These are phyloP conservation scores for Penicillium silybi DNA, from an alignment of 495 filamentous ascomycete species.

Conservation along the genomic window DNA sequence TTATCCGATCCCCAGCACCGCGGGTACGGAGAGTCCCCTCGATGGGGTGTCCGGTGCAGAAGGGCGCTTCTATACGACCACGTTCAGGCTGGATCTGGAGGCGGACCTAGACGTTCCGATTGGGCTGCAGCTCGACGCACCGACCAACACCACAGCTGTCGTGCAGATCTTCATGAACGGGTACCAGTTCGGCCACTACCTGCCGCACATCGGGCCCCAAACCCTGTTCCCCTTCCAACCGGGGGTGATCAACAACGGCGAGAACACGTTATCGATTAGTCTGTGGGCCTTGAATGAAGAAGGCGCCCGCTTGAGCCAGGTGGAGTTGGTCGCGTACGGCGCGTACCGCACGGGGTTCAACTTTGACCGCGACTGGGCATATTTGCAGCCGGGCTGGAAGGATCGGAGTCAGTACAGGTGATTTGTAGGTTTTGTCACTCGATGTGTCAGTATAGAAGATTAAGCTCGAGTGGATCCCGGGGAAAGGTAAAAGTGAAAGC, in stretches of 20 bases:
- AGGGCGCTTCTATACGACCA: constrained; percentile 56
- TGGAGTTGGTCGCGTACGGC: constrained; percentile 33
- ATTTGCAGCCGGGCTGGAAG: constrained; percentile 41
- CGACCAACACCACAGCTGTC: constrained; percentile 20
- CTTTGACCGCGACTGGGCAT: constrained; percentile 42
- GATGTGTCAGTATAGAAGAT: constrained; percentile 6
- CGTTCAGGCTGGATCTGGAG: constrained; percentile 50
- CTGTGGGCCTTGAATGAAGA: constrained; percentile 44
- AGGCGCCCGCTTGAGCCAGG: constrained; percentile 30
- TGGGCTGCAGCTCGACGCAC: constrained; percentile 27
- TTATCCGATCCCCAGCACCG: constrained; percentile 41
- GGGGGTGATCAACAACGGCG: constrained; percentile 45
- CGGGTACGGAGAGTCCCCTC: constrained; percentile 35
- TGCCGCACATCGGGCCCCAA: constrained; percentile 49
- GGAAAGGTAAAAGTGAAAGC: constrained; percentile 2
- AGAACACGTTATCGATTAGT: constrained; percentile 45
- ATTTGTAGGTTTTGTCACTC: neutral
- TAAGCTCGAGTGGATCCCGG: constrained; percentile 7
- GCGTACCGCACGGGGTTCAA: constrained; percentile 42
- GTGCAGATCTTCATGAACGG: constrained; percentile 42
- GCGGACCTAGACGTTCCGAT: constrained; percentile 39
- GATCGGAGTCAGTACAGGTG: constrained; percentile 23
- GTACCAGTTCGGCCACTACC: constrained; percentile 47
- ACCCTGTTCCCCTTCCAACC: constrained; percentile 47
- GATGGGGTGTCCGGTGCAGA: constrained; percentile 50